A percentile compares a stretch with the other conserved stretches of the same genome.
phyloP scores from a whole-genome alignment of 2,329 filamentous ascomycete species.

The Coniochaeta prunicola region DNA sequence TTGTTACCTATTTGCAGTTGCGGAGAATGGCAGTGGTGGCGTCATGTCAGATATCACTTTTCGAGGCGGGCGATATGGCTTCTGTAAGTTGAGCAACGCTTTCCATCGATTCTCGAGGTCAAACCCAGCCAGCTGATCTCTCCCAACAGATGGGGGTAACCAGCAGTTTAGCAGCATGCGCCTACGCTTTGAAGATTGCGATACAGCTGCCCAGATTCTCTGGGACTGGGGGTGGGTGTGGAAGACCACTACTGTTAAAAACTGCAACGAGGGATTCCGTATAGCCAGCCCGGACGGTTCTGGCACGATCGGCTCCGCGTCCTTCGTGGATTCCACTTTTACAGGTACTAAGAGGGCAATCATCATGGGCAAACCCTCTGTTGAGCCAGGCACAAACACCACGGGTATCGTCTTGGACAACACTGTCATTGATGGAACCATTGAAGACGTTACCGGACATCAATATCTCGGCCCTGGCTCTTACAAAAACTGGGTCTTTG shows the following conservation, averaged over 20 bases:
- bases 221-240: slow-evolving; percentile 2
- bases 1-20: not conserved
- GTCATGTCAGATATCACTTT: not conserved
- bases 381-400: not conserved
- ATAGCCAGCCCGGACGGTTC: not conserved
- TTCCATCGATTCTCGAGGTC: not conserved
- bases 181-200: not conserved
- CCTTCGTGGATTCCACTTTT: not conserved
- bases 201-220: not conserved
- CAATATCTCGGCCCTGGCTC: not conserved
- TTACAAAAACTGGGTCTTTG: slow-evolving; percentile 1
- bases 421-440: not conserved
- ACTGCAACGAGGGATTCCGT: not conserved
- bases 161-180: not conserved
- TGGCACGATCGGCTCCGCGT: not conserved
- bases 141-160: not conserved
- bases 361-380: not conserved
- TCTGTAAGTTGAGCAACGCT: slow-evolving; percentile 1
- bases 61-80: not conserved
- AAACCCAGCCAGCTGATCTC: not conserved
- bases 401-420: slow-evolving; percentile 1
- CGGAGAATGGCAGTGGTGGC: slow-evolving; percentile 2
- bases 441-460: not conserved
- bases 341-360: not conserved
- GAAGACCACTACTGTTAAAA: not conserved